A percentile compares a stretch with the other conserved stretches of the same genome.
These are phyloP conservation scores for Tilletia walkeri DNA, from an alignment of 1,284 basidiomycete genomes.

Conservation along the genomic window DNA sequence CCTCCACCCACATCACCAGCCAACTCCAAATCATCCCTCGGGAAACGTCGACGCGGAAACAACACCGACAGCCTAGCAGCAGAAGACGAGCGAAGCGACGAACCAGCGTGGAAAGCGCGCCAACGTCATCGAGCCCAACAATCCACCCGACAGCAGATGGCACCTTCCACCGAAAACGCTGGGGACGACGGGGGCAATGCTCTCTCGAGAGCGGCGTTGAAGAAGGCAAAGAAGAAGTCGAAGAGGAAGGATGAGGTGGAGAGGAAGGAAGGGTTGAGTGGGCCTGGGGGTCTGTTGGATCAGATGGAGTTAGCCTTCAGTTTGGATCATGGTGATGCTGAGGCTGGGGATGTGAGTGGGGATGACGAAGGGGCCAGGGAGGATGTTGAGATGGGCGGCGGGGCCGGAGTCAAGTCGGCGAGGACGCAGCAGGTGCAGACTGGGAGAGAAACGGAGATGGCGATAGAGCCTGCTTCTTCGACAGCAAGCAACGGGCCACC, in stretches of 20 bases:
- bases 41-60: not conserved
- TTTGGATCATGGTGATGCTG: not conserved
- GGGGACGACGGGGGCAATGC: not conserved
- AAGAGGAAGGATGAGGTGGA: not conserved
- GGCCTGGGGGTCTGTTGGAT: conserved; percentile 13
- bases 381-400: not conserved
- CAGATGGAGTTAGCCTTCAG: not conserved
- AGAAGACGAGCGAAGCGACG: not conserved
- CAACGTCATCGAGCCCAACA: conserved; percentile 13
- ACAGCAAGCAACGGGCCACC: no score
- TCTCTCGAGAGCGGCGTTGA: not conserved
- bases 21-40: not conserved
- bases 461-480: no score
- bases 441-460: no score
- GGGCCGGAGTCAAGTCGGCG: no score
- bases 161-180: not conserved
- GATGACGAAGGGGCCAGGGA: not conserved
- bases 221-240: not conserved
- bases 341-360: not conserved
- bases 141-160: not conserved
- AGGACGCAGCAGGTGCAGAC: no score
- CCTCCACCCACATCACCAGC: no score
- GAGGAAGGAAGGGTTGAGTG: not conserved
- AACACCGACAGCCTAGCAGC: no score
- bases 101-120: conserved; percentile 10